Conservation (phyloP, 2,329 filamentous ascomycete genomes). For the Aspergillus calidoustus region DNA sequence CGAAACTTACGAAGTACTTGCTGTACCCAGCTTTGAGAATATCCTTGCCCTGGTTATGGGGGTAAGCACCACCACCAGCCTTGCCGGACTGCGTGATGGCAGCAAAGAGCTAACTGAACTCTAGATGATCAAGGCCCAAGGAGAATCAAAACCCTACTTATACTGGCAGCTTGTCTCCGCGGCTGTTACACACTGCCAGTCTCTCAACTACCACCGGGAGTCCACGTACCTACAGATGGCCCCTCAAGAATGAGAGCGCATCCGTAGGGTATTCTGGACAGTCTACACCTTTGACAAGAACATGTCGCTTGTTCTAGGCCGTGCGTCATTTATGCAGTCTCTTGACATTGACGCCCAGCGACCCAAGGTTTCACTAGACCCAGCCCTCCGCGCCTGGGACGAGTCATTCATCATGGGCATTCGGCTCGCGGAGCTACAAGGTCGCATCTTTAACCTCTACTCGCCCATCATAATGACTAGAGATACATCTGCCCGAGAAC, state of each 20-base stretch:
- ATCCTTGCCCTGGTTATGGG: slow-evolving; percentile 12
- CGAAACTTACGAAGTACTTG: slow-evolving; percentile 13
- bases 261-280: not conserved
- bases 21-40: slow-evolving; percentile 11
- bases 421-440: not conserved
- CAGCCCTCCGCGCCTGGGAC: not conserved
- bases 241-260: not conserved
- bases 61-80: not conserved
- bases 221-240: not conserved
- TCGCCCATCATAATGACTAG: not conserved
- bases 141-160: not conserved
- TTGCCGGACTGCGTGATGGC: not conserved
- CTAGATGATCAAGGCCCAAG: not conserved
- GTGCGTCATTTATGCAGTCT: not conserved
- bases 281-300: slow-evolving; percentile 11
- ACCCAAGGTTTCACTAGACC: not conserved
- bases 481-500: not conserved
- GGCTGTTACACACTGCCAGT: not conserved
- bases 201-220: not conserved
- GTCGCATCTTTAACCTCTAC: not conserved
- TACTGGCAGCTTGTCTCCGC: not conserved
- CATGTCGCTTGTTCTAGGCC: not conserved
- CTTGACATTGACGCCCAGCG: not conserved
- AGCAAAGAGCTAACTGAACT: not conserved
- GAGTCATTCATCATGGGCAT: not conserved